Evolutionary conservation across 345 rosid genomes (phyloP).

Genomic region (Melaleuca alternifolia): DNA sequence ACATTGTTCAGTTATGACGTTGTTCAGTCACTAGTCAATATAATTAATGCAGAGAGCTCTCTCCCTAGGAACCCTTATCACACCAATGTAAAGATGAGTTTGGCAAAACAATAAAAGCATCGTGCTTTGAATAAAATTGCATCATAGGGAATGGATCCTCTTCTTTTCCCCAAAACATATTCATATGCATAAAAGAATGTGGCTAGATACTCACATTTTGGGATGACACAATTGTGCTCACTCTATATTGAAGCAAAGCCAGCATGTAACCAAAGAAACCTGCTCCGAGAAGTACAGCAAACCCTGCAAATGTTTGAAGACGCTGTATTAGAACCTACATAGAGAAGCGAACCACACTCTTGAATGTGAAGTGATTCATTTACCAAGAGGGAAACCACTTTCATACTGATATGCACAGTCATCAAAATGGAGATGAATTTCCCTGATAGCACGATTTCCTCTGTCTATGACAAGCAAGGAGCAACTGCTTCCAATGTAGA

Average conservation of each 20-base stretch:
- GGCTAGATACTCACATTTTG: constrained; percentile 38
- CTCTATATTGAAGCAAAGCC: constrained; percentile 79
- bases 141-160: neutral
- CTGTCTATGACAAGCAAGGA: constrained; percentile 91
- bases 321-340: neutral
- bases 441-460: constrained; percentile 87
- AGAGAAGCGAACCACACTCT: neutral
- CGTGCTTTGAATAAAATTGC: neutral
- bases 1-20: neutral
- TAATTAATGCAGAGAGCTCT: neutral
- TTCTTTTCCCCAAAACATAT: neutral
- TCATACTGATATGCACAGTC: constrained; percentile 98
- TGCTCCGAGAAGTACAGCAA: constrained; percentile 92
- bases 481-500: constrained; percentile 95
- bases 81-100: neutral
- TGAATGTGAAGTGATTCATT: neutral
- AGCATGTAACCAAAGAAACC: constrained; percentile 96
- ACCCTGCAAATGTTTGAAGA: constrained; percentile 45
- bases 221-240: constrained; percentile 59
- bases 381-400: constrained; percentile 93
- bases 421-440: constrained; percentile 95
- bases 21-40: neutral
- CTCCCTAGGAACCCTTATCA: neutral
- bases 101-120: neutral
- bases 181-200: neutral